Evolutionary conservation across 208 protist species (phyloP), one percentile per base, ranked within the genome.

Genomic region (Wallacemonas collosoma): DNA sequence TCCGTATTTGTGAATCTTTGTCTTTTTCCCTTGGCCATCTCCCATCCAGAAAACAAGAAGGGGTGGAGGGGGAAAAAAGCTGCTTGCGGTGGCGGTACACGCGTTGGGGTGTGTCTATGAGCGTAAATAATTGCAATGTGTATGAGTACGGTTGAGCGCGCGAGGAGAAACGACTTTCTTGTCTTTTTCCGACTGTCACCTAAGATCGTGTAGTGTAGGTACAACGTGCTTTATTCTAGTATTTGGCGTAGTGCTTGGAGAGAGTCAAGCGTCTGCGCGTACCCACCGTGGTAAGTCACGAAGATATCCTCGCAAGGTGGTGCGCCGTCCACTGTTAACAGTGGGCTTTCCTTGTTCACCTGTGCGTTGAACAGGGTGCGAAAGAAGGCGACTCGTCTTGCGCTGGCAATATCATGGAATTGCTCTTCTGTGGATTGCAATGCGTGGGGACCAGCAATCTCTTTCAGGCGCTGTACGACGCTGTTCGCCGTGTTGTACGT

Each of bases 391-490:
- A n/a, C 14, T 38, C 60, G 60, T 3, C 60, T 38, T 26, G 60
- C 60, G 43, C 2, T n/a, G 43, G 60, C 38, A 48, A 65, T 65
- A n/a, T 15, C 60, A 41, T 44, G n/a, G 15, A 65, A 65, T 65
- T 65, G 41, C 3, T 45, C 60, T 4, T 65, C 60, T 4, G 36
- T 9, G 17, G 40, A 15, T 48, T 65, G 60, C 7, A 65, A n/a
- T 36, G 8, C 11, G 9, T 41, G 60, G 2, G 60, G 60, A 4
- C 60, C 60, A 53, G 60, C 36, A 50, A 65, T 65, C 39, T 65
- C 60, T n/a, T 65, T 65, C 3, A 65, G 43, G 7, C 60, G 60
- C 6, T 65, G 60, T 51, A 65, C 60, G 3, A 65, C 60, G 36
- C 40, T 17, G 40, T 65, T 65, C 4, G 60, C 45, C 14, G 60